Evolutionary conservation across 352 stramenopile species (phyloP).

Genomic region (Pythium insidiosum): DNA sequence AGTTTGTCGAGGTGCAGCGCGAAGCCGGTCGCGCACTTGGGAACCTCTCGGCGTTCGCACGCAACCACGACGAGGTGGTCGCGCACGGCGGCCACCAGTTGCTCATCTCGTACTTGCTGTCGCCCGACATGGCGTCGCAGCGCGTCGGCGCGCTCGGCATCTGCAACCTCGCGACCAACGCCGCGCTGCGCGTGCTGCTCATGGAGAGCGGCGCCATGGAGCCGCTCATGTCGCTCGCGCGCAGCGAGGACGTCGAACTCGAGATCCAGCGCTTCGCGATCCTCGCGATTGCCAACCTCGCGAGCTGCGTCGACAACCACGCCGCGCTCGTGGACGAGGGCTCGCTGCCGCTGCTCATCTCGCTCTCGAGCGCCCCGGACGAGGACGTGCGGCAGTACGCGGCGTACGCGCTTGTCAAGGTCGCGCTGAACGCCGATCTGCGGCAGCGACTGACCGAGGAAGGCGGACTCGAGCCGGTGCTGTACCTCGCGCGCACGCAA

Average conservation of each 20-base stretch:
- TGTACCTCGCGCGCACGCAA: slow-evolving; percentile 93
- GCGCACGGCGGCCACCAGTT: slow-evolving; percentile 90
- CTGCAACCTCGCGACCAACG: slow-evolving; percentile 92
- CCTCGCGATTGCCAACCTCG: slow-evolving; percentile 92
- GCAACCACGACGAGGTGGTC: slow-evolving; percentile 89
- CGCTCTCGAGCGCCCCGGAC: slow-evolving; percentile 91
- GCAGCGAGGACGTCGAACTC: slow-evolving; percentile 92
- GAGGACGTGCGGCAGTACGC: slow-evolving; percentile 93
- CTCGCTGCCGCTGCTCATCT: slow-evolving; percentile 92
- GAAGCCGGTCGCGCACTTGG: slow-evolving; percentile 88
- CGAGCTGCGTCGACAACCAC: slow-evolving; percentile 92
- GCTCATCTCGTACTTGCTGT: slow-evolving; percentile 93
- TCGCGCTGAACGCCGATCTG: slow-evolving; percentile 93
- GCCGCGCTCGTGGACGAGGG: slow-evolving; percentile 90
- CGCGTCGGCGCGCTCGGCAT: slow-evolving; percentile 91
- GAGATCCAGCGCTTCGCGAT: slow-evolving; percentile 94
- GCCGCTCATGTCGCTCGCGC: slow-evolving; percentile 91
- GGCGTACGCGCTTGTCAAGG: slow-evolving; percentile 92
- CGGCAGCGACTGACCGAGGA: slow-evolving; percentile 93
- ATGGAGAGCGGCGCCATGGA: slow-evolving; percentile 93
- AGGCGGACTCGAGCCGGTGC: slow-evolving; percentile 92
- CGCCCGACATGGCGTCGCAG: slow-evolving; percentile 91
- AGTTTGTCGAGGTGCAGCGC: slow-evolving; percentile 92
- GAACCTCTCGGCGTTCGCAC: slow-evolving; percentile 88
- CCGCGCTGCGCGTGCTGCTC: slow-evolving; percentile 83